Evolutionary conservation across 495 filamentous ascomycete genomes (phyloP), one percentile per base, ranked within the genome.

Genomic region (Oidiodendron maius): DNA sequence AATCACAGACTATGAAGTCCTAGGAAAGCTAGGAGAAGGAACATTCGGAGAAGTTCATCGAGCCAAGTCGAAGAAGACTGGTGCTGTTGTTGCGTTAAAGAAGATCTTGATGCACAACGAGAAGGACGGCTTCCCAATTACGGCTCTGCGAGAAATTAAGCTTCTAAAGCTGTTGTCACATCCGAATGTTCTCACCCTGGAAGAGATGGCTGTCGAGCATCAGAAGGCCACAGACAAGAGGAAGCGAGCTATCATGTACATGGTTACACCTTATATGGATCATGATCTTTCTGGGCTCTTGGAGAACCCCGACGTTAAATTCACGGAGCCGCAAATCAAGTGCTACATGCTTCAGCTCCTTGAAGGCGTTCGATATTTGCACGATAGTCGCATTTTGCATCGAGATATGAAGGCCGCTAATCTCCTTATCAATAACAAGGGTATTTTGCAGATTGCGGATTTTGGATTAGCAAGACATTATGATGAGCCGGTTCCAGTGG

Each of bases 401-500:
- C 81, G 93, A 63, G 93, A 98, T 59, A 96, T 98, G 93, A 98
- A 98, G 71, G 93, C 93, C 15, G 93, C 93, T 52, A 99, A 99
- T 62, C 76, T 99, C 1, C 78, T 99, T 39, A 97, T 99, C 64
- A 95, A 86, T 66, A 99, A 99, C 63, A 76, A 78, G 35, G 93
- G 93, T 12, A 83, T 95, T 46, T 78, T 99, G 39, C 90, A 96
- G 61, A 97, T 99, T 65, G 93, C 90, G 23, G 93, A 99, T 70
- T 99, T 99, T 57, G 93, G 93, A 39, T 73, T 99, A 26, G 93
- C 93, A 26, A 77, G 93, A 56, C 89, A 95, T 50, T 99, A 91
- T 56, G 89, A 96, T 54, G 93, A 95, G 56, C 76, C 77, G 0
- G 77, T 86, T 28, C 93, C 93, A 11, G 76, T 84, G 41, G 72